Percentiles rank a stretch among this genome's conserved stretches.
These are phyloP conservation scores for Firmiana major DNA, from an alignment of 345 rosid species.

Conservation along the genomic window DNA sequence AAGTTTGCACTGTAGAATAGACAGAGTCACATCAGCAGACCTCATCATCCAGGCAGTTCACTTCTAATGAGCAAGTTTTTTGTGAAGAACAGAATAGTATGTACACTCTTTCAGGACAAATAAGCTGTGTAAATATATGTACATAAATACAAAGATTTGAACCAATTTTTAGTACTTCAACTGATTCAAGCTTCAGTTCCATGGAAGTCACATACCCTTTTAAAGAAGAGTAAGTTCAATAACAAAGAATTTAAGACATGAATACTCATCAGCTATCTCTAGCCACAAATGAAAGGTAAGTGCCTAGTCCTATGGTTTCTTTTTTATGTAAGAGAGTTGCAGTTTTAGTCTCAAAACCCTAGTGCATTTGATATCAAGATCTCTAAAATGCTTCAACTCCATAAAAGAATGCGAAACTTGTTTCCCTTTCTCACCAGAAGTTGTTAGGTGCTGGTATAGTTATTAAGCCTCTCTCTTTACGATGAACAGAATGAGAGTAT, in stretches of 20 bases:
- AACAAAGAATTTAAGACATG: neutral
- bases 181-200: neutral
- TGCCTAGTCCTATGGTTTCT: neutral
- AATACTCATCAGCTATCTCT: neutral
- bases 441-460: slow-evolving; percentile 36
- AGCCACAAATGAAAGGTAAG: neutral
- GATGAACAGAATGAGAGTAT: slow-evolving; percentile 29
- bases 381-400: slow-evolving; percentile 11
- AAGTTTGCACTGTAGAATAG: no score
- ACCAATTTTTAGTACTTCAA: neutral
- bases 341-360: slow-evolving; percentile 8
- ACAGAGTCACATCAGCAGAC: no score
- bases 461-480: slow-evolving; percentile 19
- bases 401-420: neutral
- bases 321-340: neutral
- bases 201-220: neutral
- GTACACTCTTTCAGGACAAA: no score
- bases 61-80: no score
- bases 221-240: neutral
- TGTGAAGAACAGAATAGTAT: no score
- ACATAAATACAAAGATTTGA: neutral
- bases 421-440: slow-evolving; percentile 43
- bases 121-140: no score
- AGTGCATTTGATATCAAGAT: neutral
- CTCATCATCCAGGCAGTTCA: no score